Evolutionary conservation across 345 rosid genomes (phyloP), one percentile per base, ranked within the genome.

Genomic region (Fremontodendron californicum): DNA sequence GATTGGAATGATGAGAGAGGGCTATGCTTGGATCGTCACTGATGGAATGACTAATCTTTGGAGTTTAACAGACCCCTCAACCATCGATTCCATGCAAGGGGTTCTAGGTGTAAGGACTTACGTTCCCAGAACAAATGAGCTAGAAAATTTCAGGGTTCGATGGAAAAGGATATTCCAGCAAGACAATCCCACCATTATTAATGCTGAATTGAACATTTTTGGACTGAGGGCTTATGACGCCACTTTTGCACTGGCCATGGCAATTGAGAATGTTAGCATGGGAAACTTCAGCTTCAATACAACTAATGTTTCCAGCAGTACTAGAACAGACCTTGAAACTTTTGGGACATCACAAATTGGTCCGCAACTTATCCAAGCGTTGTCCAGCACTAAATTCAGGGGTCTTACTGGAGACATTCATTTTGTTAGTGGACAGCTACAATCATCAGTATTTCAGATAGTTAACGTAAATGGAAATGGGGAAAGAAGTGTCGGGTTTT

Each of bases 161-260:
- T 86, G 87, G 89, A 85, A 73, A 31, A 79, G 16, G 31, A 78
- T 43, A 1, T 85, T 86, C 48, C 62, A 54, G 0, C 52, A 1
- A 6, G 79, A 83, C 13, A 76, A 81, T 54, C 78, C 77, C 3
- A 18, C 10, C 10, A 10, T 52, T 33, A 39, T 61, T 16, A 71
- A 82, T 73, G 65, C 71, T 45, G 75, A 83, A 23, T 61, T 85
- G 54, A 80, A 49, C 21, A 68, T 82, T n/a, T 85, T 71, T 46
- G 93, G 88, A 5, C 19, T 83, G 2, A 74, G 86, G 81, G 89
- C 90, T 31, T 86, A 89, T 75, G 91, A 87, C 80, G 88, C 87
- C 29, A n/a, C n/a, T n/a, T n/a, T n/a, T n/a, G n/a, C n/a, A n/a
- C n/a, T n/a, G n/a, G n/a, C n/a, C n/a, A n/a, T 73, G 76, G 89